Evolutionary conservation across 495 filamentous ascomycete genomes (phyloP).

Genomic region (Penicillium atrosanguineum): DNA sequence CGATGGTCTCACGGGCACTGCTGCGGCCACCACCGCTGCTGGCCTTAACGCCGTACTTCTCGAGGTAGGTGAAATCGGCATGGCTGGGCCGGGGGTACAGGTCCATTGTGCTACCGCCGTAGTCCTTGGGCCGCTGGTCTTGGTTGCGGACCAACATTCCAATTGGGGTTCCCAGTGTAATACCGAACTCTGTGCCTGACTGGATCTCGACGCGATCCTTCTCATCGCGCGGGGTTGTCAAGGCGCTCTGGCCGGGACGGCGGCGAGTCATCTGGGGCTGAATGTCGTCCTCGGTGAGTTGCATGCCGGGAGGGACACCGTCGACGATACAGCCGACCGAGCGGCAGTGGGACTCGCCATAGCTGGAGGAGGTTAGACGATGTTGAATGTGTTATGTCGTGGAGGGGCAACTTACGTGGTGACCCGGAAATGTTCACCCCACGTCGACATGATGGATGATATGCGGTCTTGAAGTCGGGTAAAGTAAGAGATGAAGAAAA

Average conservation of each 20-base stretch:
- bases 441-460: constrained; percentile 73
- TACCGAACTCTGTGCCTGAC: constrained; percentile 88
- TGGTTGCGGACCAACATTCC: constrained; percentile 85
- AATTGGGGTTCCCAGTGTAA: constrained; percentile 92
- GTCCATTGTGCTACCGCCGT: constrained; percentile 88
- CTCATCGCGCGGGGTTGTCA: constrained; percentile 92
- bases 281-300: constrained; percentile 84
- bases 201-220: constrained; percentile 91
- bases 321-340: constrained; percentile 92
- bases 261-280: constrained; percentile 93
- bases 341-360: constrained; percentile 87
- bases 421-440: constrained; percentile 79
- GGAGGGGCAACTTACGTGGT: constrained; percentile 64
- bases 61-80: constrained; percentile 94
- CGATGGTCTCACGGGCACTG: constrained; percentile 92
- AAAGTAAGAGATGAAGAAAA: constrained; percentile 4
- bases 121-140: constrained; percentile 93
- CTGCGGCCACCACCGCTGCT: constrained; percentile 89
- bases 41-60: constrained; percentile 96
- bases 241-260: constrained; percentile 82
- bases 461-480: background rate
- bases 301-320: constrained; percentile 84
- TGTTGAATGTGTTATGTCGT: constrained; percentile 3
- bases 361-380: constrained; percentile 46
- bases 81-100: constrained; percentile 87